These are phyloP conservation scores for Starmerella sp. DNA, from an alignment of 805 yeast genomes.

Conservation along the genomic window DNA sequence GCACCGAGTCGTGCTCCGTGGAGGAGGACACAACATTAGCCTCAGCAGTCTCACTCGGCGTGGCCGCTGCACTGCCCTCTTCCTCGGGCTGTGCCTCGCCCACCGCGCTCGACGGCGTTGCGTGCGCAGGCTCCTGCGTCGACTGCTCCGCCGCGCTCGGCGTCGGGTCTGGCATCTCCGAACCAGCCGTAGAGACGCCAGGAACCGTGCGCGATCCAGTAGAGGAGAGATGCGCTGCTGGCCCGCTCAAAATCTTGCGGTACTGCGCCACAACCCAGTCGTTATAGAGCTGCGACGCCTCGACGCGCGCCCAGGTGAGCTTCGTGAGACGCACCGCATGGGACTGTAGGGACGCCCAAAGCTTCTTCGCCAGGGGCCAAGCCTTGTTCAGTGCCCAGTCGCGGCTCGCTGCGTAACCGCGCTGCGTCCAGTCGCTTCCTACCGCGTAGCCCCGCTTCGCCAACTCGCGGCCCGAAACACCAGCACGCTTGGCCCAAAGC, in stretches of 20 bases:
- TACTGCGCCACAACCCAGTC: not conserved
- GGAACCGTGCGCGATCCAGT: not conserved
- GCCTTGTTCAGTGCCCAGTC: not conserved
- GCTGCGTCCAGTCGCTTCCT: not conserved
- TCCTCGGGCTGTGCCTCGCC: not conserved
- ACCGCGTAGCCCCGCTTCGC: not conserved
- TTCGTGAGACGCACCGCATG: not conserved
- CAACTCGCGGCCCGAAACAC: not conserved
- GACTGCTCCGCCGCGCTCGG: not conserved
- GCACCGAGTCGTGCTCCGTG: not conserved
- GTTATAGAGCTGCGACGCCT: not conserved
- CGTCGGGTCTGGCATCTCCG: not conserved
- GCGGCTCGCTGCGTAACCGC: not conserved
- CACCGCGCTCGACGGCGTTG: not conserved
- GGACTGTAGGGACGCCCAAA: not conserved
- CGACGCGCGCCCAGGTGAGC: not conserved
- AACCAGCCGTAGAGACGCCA: not conserved
- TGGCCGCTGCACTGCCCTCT: not conserved
- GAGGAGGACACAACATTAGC: not conserved
- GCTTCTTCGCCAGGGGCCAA: not conserved
- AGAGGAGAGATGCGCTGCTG: not conserved
- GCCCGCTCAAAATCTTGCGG: not conserved
- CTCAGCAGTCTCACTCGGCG: not conserved
- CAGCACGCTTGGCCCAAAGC: not conserved
- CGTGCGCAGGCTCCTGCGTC: not conserved